Evolutionary conservation across 73 alveolate genomes (phyloP), one percentile per base, ranked within the genome.

Genomic region (Effrenium voratum): DNA sequence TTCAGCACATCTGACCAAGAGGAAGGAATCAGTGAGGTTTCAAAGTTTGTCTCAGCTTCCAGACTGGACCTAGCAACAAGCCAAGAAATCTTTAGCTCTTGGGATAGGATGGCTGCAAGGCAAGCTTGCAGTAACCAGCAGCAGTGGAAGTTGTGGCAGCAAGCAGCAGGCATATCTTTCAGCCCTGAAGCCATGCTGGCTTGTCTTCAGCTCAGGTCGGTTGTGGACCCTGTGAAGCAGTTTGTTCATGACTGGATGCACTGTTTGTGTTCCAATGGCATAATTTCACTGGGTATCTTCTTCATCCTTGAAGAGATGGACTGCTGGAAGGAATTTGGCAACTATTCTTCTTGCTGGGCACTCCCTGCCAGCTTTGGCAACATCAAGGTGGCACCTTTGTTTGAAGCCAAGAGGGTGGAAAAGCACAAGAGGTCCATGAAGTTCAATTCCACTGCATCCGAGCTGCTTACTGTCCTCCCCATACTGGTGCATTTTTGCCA

Each of bases 61-160:
- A 36, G 22, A 63, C 87, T 77, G 36, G 63, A 16, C 41, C 87
- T 41, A 28, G 30, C 49, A 36, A 10, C 57, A 12, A 22, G 44
- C 32, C 34, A 43, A 28, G 87, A 77, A 77, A 41, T 77, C 34
- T 38, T 77, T 30, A n/a, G 34, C 13, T 36, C 60, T 45, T 77
- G 87, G 87, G 87, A 77, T 30, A 40, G 87, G 43, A 77, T 77
- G 87, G 60, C 87, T 5, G 41, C 41, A 36, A 77, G 87, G 30
- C 8, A 5, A 6, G 45, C 46, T 6, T n/a, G 34, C 6, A n/a
- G 82, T 47, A 10, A 45, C 4, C 30, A 34, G 8, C 24, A 8
- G 8, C 47, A 72, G 47, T 77, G 41, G 50, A 77, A 43, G 13
- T 6, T 5, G 15, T 77, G 87, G 87, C 50, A 44, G 60, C 87